phyloP scores from a whole-genome alignment of 371 early-diverging fungal genomes.

The Mortierella sp. region DNA sequence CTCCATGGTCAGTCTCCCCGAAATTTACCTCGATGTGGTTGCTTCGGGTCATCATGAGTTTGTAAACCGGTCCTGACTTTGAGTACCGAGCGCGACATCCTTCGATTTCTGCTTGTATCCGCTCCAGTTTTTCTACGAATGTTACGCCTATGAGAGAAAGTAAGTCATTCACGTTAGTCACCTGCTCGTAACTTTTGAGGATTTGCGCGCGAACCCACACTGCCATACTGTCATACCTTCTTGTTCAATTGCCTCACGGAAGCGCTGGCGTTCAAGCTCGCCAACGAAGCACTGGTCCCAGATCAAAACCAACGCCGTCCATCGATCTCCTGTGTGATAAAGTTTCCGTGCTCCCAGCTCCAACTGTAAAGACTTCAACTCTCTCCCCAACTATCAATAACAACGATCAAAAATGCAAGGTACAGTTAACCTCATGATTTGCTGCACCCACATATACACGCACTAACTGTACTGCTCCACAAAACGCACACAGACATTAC shows the following conservation, averaged over 20 bases:
- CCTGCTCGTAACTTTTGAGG: too few species aligned
- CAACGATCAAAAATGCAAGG: neutral
- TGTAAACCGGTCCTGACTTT: slow-evolving; percentile 59
- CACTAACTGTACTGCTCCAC: neutral
- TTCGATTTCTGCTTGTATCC: slow-evolving; percentile 60
- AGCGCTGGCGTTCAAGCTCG: slow-evolving; percentile 21
- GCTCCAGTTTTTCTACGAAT: slow-evolving; percentile 61
- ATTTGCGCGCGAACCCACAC: neutral
- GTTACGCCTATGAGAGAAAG: slow-evolving; percentile 43
- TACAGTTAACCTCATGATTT: neutral
- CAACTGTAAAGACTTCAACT: slow-evolving; percentile 61
- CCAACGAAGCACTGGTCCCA: slow-evolving; percentile 36
- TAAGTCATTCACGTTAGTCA: neutral
- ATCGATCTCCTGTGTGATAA: slow-evolving; percentile 58
- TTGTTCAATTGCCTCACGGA: slow-evolving; percentile 48
- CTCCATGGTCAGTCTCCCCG: neutral
- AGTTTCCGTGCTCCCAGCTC: slow-evolving; percentile 62
- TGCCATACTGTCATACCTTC: slow-evolving; percentile 45
- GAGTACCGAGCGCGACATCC: slow-evolving; percentile 37
- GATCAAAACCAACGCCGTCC: slow-evolving; percentile 59
- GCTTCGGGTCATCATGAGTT: slow-evolving; percentile 69
- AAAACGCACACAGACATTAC: slow-evolving; percentile 8
- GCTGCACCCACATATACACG: neutral
- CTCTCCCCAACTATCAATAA: slow-evolving; percentile 44
- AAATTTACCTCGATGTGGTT: slow-evolving; percentile 67